Percentiles rank a stretch among this genome's conserved stretches.
Evolutionary conservation across 2,329 filamentous ascomycete genomes (phyloP).

Genomic region (Sporothrix variecibatus): DNA sequence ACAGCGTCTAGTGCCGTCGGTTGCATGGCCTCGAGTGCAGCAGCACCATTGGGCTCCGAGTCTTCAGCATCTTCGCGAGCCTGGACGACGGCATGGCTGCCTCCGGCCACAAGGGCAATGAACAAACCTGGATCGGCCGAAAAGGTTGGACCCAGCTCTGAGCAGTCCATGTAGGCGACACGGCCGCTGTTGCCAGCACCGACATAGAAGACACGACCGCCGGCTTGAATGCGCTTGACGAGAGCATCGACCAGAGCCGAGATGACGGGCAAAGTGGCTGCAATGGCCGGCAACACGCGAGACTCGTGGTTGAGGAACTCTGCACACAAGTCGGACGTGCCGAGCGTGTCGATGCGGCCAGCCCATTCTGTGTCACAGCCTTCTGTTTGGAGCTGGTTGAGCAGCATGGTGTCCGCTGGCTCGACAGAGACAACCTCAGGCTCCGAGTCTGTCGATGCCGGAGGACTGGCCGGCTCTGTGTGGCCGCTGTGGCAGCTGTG

Average conservation of each 20-base stretch:
- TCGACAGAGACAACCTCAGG: not conserved
- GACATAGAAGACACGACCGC: conserved; percentile 43
- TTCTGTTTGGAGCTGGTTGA: conserved; percentile 24
- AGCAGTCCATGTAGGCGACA: conserved; percentile 42
- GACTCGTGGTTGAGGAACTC: conserved; percentile 41
- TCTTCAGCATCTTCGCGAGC: conserved; percentile 40
- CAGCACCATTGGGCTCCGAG: conserved; percentile 16
- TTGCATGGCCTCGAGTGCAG: conserved; percentile 6
- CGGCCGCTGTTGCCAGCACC: conserved; percentile 48
- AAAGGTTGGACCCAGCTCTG: conserved; percentile 46
- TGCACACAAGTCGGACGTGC: conserved; percentile 23
- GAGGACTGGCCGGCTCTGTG: not conserved
- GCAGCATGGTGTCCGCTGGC: not conserved
- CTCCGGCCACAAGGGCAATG: conserved; percentile 45
- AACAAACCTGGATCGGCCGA: conserved; percentile 43
- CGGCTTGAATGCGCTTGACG: conserved; percentile 36
- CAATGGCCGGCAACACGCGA: conserved; percentile 37
- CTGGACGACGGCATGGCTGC: conserved; percentile 42
- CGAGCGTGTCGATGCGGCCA: conserved; percentile 23
- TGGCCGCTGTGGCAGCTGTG: not conserved
- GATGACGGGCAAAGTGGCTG: conserved; percentile 37
- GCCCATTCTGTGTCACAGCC: conserved; percentile 18
- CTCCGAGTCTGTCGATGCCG: not conserved
- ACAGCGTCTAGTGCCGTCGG: conserved; percentile 38
- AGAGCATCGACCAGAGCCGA: conserved; percentile 40